Conservation (phyloP, 768 basidiomycete genomes). For the Pleurotus djamor region DNA sequence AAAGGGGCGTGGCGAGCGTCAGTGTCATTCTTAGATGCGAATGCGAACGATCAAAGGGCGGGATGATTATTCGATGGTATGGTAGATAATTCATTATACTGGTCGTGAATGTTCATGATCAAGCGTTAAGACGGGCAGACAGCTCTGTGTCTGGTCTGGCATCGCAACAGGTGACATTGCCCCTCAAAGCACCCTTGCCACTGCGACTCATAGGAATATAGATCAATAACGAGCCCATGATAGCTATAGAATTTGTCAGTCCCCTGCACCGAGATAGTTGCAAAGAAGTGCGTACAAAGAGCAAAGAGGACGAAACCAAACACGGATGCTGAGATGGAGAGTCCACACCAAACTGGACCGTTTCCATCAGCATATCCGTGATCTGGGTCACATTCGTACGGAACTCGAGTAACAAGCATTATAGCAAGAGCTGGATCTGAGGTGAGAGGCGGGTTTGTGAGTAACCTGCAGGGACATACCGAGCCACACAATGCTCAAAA, state of each 20-base stretch:
- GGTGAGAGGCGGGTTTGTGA: background rate
- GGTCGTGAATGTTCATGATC: background rate
- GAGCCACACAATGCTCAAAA: slow-evolving; percentile 11
- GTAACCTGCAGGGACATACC: background rate
- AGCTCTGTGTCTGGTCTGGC: background rate
- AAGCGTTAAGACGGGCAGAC: background rate
- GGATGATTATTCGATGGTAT: background rate
- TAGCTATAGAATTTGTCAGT: background rate
- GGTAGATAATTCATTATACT: too few species aligned
- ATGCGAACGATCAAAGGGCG: background rate
- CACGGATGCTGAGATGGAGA: background rate
- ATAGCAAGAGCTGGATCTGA: background rate
- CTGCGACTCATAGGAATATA: background rate
- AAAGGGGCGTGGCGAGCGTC: too few species aligned
- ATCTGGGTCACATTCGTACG: background rate
- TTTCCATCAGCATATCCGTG: background rate
- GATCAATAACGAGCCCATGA: background rate
- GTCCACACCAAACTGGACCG: background rate
- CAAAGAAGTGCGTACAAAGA: background rate
- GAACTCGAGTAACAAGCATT: background rate
- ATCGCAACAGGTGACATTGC: background rate
- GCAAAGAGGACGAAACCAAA: background rate
- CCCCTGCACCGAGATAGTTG: background rate
- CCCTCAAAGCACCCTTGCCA: background rate
- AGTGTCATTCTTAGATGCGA: too few species aligned